phyloP scores from a whole-genome alignment of 108 stramenopile species.

The Stephanodiscus triporus region DNA sequence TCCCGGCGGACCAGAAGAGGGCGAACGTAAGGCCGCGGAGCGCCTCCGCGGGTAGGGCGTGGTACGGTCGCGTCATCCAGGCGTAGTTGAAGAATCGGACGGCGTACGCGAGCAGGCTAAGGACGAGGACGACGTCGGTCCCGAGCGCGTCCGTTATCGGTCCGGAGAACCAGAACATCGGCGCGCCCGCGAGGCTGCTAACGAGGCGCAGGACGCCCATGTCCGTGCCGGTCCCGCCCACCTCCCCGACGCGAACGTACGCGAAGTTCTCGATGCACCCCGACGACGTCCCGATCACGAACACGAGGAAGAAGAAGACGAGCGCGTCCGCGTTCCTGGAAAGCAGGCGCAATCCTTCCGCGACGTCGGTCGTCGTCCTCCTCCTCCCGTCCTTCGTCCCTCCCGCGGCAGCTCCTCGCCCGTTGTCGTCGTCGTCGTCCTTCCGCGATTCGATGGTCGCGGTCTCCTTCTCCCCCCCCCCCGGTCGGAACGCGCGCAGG shows the following conservation, averaged over 20 bases:
- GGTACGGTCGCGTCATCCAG: constrained; percentile 79
- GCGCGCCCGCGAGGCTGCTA: constrained; percentile 86
- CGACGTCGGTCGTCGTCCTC: constrained; percentile 52
- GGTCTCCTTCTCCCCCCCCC: constrained; percentile 45
- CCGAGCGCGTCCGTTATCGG: constrained; percentile 76
- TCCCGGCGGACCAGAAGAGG: constrained; percentile 91
- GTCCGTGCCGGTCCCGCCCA: constrained; percentile 86
- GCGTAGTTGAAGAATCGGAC: constrained; percentile 91
- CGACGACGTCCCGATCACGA: constrained; percentile 86
- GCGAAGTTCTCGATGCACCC: constrained; percentile 98
- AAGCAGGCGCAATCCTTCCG: constrained; percentile 73
- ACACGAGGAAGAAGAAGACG: constrained; percentile 88
- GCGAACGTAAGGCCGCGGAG: constrained; percentile 94
- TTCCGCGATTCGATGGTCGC: background rate
- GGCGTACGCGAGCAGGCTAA: constrained; percentile 83
- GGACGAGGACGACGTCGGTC: constrained; percentile 83
- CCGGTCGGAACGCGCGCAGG: constrained; percentile 68
- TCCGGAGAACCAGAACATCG: constrained; percentile 93
- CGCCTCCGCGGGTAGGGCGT: constrained; percentile 93
- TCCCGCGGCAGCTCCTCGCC: background rate
- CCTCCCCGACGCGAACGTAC: constrained; percentile 91
- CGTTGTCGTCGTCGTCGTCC: background rate
- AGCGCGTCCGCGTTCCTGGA: constrained; percentile 84
- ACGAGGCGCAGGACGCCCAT: constrained; percentile 91
- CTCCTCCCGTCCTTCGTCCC: constrained; percentile 7